Evolutionary conservation across 2,329 filamentous ascomycete species (phyloP).

Genomic region (Akanthomyces dipterigenus): DNA sequence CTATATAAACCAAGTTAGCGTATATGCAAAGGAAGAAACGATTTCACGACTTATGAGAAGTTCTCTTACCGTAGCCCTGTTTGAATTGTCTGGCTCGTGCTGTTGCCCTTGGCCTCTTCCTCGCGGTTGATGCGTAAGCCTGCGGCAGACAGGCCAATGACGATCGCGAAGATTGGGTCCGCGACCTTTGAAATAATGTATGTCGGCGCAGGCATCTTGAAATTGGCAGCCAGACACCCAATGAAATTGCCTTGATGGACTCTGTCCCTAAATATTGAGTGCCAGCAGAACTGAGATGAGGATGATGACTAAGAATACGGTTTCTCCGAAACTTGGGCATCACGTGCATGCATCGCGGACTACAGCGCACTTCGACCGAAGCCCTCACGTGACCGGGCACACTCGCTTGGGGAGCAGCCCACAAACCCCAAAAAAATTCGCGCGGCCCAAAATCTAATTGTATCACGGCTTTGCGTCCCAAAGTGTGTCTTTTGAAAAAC

Average conservation of each 20-base stretch:
- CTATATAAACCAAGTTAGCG: conserved; percentile 16
- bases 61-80: conserved; percentile 34
- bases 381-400: conserved; percentile 29
- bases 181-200: conserved; percentile 55
- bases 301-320: neutral
- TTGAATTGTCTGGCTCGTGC: conserved; percentile 42
- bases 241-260: neutral
- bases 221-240: neutral
- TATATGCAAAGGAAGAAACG: conserved; percentile 1
- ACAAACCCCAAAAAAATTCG: conserved; percentile 34
- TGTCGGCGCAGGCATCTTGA: conserved; percentile 43
- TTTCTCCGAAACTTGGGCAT: neutral
- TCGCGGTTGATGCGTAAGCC: conserved; percentile 53
- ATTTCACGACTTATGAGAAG: neutral
- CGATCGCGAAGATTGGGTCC: conserved; percentile 52
- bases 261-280: neutral
- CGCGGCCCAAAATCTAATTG: conserved; percentile 26
- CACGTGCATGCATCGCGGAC: neutral
- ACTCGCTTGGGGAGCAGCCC: conserved; percentile 32
- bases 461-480: conserved; percentile 18
- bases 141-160: conserved; percentile 50
- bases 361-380: neutral
- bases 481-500: conserved; percentile 21
- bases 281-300: neutral
- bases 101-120: conserved; percentile 50